Evolutionary conservation across 2,329 filamentous ascomycete species (phyloP), one percentile per base, ranked within the genome.

Genomic region (Exophiala oligosperma): DNA sequence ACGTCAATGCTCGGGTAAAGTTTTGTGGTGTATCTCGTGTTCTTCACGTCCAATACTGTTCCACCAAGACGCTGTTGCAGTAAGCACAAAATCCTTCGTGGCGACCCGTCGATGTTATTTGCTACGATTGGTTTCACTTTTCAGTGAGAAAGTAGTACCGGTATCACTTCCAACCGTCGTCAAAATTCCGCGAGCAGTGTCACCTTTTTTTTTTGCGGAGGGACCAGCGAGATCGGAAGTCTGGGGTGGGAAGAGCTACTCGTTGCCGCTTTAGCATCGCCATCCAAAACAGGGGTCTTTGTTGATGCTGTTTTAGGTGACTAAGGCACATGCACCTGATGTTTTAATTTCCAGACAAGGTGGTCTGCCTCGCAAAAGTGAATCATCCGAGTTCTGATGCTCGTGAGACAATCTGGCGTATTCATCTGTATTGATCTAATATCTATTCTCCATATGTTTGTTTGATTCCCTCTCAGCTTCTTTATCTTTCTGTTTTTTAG

Each of bases 211-310:
- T 17, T 17, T 17, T 17, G 29, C 35, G 26, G 47, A 38, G 21
- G 17, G 35, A 44, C 17, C 46, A 51, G 54, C 54, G 54, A 51
- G 47, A 56, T 50, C 48, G 54, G 54, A 17, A 56, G 54, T 14
- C 14, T 17, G 32, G 32, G 32, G 32, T 6, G 8, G 32, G 32
- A 35, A 35, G 9, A 9, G 32, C 32, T 9, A 43, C 17, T 4
- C 11, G 21, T 7, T 2, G 40, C 40, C 40, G 40, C 40, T 21
- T 43, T 43, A 38, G 24, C 24, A 14, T 17, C 32, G 6, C 38
- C 9, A 6, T 38, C 26, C 55, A 47, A n/a, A 41, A 23, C 40
- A 28, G 41, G 46, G 40, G 41, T 40, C 17, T 14, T 32, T 28
- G 3, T 48, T n/a, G 46, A 14, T 26, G 46, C 46, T 32, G 40